phyloP scores from a whole-genome alignment of 768 basidiomycete genomes.

The Coprinopsis sp. region DNA sequence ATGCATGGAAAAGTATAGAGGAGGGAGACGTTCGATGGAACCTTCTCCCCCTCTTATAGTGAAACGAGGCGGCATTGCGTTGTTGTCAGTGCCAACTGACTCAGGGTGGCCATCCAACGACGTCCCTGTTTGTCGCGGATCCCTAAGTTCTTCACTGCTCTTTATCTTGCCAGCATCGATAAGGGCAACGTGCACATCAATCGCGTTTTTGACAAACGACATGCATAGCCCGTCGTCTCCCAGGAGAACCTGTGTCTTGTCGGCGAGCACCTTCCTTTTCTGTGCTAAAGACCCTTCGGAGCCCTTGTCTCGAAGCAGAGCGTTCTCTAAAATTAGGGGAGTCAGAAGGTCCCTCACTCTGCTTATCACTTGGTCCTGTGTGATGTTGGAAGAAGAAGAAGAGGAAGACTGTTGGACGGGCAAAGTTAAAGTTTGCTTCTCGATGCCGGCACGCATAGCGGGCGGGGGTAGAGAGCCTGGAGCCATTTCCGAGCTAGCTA shows the following conservation, averaged over 20 bases:
- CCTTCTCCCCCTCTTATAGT: too few relatives aligned
- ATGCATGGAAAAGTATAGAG: too few relatives aligned
- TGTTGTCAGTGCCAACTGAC: too few relatives aligned
- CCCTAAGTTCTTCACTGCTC: too few relatives aligned
- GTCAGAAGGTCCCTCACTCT: constrained; percentile 4
- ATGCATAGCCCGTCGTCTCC: neutral
- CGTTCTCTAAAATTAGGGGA: constrained; percentile 6
- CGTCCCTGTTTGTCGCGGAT: neutral
- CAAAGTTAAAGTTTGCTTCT: neutral
- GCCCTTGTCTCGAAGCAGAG: neutral
- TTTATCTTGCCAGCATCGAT: neutral
- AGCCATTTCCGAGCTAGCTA: too few relatives aligned
- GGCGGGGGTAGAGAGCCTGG: neutral
- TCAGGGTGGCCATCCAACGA: neutral
- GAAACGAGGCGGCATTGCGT: too few relatives aligned
- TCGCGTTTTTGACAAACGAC: neutral
- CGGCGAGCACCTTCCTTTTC: neutral
- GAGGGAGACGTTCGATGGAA: too few relatives aligned
- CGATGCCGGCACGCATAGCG: too few relatives aligned
- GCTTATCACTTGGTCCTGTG: neutral
- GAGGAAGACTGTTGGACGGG: neutral
- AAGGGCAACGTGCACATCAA: neutral
- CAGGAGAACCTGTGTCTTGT: neutral
- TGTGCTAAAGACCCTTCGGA: neutral
- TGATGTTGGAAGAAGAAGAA: neutral